These are phyloP conservation scores for Claviceps africana DNA, from an alignment of 2,329 filamentous ascomycete species.

Conservation along the genomic window DNA sequence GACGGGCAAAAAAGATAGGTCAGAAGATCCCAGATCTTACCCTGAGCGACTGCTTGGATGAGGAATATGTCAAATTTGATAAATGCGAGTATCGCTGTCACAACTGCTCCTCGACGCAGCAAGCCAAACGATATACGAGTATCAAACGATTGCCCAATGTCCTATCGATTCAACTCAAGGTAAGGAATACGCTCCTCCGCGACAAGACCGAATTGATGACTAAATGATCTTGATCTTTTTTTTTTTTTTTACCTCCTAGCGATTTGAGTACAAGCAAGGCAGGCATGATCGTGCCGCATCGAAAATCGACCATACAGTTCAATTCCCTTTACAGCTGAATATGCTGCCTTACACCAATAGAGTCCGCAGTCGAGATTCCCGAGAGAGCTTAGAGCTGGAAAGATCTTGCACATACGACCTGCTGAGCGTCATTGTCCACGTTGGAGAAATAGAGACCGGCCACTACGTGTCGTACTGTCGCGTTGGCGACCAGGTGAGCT, in stretches of 20 bases:
- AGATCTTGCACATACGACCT: slow-evolving; percentile 71
- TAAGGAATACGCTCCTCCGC: slow-evolving; percentile 18
- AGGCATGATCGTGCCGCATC: slow-evolving; percentile 54
- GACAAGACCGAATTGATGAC: neutral
- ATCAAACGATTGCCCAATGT: slow-evolving; percentile 80
- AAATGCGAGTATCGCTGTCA: slow-evolving; percentile 82
- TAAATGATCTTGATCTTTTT: neutral
- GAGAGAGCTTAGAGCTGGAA: slow-evolving; percentile 42
- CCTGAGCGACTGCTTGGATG: slow-evolving; percentile 61
- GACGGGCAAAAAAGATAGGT: slow-evolving; percentile 39
- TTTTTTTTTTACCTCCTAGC: slow-evolving; percentile 23
- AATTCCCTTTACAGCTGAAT: slow-evolving; percentile 76
- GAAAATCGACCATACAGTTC: slow-evolving; percentile 77
- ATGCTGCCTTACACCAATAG: slow-evolving; percentile 80
- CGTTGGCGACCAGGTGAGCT: slow-evolving; percentile 50
- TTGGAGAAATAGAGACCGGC: slow-evolving; percentile 82
- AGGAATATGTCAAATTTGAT: slow-evolving; percentile 77
- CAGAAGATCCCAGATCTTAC: slow-evolving; percentile 32
- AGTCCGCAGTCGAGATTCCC: slow-evolving; percentile 34
- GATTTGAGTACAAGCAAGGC: slow-evolving; percentile 60
- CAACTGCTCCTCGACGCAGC: slow-evolving; percentile 62
- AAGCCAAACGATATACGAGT: slow-evolving; percentile 70
- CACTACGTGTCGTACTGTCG: slow-evolving; percentile 86
- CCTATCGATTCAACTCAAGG: slow-evolving; percentile 84
- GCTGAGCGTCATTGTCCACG: slow-evolving; percentile 80